Conservation (phyloP, 2,329 filamentous ascomycete species). For the Alternaria atra region DNA sequence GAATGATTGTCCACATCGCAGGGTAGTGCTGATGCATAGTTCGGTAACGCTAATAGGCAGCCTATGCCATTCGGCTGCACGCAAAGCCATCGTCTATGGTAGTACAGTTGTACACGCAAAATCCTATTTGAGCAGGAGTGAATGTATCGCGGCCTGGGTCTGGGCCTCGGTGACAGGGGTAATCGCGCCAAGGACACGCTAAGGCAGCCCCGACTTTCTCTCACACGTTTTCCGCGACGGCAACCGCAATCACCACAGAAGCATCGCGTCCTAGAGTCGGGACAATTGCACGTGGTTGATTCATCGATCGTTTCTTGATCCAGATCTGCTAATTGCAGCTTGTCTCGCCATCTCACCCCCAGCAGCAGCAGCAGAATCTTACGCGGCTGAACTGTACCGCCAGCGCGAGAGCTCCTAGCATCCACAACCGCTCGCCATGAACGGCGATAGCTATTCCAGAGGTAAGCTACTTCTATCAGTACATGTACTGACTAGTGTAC, state of each 20-base stretch:
- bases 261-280: slow-evolving; percentile 29
- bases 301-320: slow-evolving; percentile 20
- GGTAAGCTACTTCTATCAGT: slow-evolving; percentile 62
- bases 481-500: slow-evolving; percentile 49
- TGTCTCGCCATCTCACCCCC: slow-evolving; percentile 17
- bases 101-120: neutral
- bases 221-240: slow-evolving; percentile 22
- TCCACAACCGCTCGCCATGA: slow-evolving; percentile 66
- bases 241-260: slow-evolving; percentile 21
- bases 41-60: slow-evolving; percentile 83
- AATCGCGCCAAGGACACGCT: slow-evolving; percentile 29
- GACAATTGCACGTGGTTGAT: slow-evolving; percentile 18
- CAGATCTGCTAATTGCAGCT: slow-evolving; percentile 28
- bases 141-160: slow-evolving; percentile 13
- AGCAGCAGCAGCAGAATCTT: slow-evolving; percentile 11
- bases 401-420: slow-evolving; percentile 25
- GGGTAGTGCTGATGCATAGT: slow-evolving; percentile 90
- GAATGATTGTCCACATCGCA: slow-evolving; percentile 96
- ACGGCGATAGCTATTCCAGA: slow-evolving; percentile 85
- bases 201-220: slow-evolving; percentile 28
- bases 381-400: slow-evolving; percentile 20
- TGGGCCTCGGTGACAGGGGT: slow-evolving; percentile 18
- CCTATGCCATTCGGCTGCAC: slow-evolving; percentile 83
- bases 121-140: neutral
- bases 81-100: slow-evolving; percentile 52